A percentile compares a stretch with the other conserved stretches of the same genome.
Conservation (phyloP, 768 basidiomycete species). For the Tylopilus sp. region DNA sequence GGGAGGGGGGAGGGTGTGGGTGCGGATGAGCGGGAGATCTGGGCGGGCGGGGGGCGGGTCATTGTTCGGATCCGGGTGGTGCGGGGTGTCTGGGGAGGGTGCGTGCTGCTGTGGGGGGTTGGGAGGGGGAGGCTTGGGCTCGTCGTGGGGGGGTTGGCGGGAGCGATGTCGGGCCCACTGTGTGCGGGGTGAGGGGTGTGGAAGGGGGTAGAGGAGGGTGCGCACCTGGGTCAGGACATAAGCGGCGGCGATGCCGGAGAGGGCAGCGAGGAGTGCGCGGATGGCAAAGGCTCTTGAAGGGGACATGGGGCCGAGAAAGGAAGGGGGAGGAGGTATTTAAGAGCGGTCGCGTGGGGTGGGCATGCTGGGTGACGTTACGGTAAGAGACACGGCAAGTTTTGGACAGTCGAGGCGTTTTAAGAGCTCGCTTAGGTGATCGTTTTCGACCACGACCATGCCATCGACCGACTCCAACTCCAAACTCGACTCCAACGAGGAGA, state of each 20-base stretch:
- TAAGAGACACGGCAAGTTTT: no score
- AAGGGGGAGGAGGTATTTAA: not conserved
- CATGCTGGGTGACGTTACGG: not conserved
- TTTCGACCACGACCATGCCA: conserved; percentile 9
- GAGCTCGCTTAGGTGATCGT: not conserved
- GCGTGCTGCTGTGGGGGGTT: not conserved
- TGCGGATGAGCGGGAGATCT: conserved; percentile 6
- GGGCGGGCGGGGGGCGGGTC: not conserved
- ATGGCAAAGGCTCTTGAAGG: conserved; percentile 9
- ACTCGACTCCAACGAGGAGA: conserved; percentile 12
- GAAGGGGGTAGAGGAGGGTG: rapidly evolving
- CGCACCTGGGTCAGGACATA: conserved; percentile 21
- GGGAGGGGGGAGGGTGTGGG: conserved; percentile 9
- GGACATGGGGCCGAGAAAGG: conserved; percentile 3
- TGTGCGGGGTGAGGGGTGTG: not conserved
- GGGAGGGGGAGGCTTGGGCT: not conserved
- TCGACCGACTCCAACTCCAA: conserved; percentile 26
- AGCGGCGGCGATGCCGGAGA: conserved; percentile 21
- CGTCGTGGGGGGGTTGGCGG: not conserved
- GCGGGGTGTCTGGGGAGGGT: not conserved
- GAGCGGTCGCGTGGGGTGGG: not conserved
- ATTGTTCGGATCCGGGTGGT: not conserved
- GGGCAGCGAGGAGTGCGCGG: conserved; percentile 5
- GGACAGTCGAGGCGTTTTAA: no score
- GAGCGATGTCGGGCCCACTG: conserved; percentile 15